Conservation (phyloP, 768 basidiomycete species). For the Tremella fuciformis region DNA sequence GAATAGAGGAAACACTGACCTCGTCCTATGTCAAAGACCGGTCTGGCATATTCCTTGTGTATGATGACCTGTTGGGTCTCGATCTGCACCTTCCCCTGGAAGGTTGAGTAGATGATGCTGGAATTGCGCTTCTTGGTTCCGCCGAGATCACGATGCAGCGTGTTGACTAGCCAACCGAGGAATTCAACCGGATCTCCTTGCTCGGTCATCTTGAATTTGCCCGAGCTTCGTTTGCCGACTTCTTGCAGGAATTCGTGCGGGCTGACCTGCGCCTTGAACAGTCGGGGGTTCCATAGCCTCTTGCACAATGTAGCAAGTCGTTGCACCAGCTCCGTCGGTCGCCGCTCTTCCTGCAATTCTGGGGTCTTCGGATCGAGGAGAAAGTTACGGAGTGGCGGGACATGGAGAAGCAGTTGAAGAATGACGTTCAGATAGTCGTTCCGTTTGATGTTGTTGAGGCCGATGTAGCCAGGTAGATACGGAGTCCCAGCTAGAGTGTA, state of each 20-base stretch:
- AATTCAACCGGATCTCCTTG: constrained; percentile 98
- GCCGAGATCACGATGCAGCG: constrained; percentile 84
- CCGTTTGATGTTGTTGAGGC: constrained; percentile 93
- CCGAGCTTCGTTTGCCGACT: constrained; percentile 80
- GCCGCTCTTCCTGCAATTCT: constrained; percentile 32
- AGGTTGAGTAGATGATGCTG: constrained; percentile 86
- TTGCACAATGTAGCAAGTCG: constrained; percentile 83
- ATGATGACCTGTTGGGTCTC: constrained; percentile 92
- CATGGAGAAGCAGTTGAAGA: constrained; percentile 87
- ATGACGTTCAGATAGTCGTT: constrained; percentile 98
- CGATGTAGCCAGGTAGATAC: constrained; percentile 90
- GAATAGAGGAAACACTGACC: constrained; percentile 57
- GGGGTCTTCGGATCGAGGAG: constrained; percentile 55
- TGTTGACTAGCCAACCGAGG: constrained; percentile 90
- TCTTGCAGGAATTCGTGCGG: constrained; percentile 99
- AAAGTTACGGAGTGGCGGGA: constrained; percentile 82
- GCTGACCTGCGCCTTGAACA: constrained; percentile 97
- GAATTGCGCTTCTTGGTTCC: constrained; percentile 90
- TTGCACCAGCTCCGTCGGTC: constrained; percentile 71
- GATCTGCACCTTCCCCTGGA: constrained; percentile 88
- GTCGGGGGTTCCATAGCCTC: constrained; percentile 91
- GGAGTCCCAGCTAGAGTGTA: constrained; percentile 78
- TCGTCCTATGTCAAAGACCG: constrained; percentile 89
- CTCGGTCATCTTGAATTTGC: constrained; percentile 86
- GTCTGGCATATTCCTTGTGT: constrained; percentile 74